Evolutionary conservation across 345 rosid genomes (phyloP).

Genomic region (Hypericum perforatum): DNA sequence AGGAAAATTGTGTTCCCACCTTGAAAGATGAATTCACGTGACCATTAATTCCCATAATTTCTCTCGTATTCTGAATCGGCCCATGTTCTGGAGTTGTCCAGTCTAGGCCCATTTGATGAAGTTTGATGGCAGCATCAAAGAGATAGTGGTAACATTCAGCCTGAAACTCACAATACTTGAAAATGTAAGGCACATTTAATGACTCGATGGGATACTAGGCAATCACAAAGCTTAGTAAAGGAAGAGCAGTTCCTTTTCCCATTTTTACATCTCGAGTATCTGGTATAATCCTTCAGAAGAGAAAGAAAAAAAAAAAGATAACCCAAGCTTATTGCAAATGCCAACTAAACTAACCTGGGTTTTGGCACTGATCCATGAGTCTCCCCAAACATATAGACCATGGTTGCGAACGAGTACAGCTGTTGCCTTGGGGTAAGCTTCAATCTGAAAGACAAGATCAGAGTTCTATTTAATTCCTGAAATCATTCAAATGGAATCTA

Average conservation of each 20-base stretch:
- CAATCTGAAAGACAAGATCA: neutral
- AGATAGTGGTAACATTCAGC: conserved; percentile 8
- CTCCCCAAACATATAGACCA: neutral
- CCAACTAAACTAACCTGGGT: neutral
- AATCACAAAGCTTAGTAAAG: too few relatives aligned
- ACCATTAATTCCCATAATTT: conserved; percentile 20
- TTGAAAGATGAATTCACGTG: conserved; percentile 23
- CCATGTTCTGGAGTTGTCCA: neutral
- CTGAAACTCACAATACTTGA: neutral
- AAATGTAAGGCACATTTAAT: too few relatives aligned
- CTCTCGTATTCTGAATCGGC: conserved; percentile 15
- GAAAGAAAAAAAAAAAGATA: too few relatives aligned
- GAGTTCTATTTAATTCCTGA: neutral
- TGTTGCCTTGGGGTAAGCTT: neutral
- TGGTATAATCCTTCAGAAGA: too few relatives aligned
- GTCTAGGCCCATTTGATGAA: conserved; percentile 5
- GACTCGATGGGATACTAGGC: too few relatives aligned
- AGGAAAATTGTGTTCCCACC: conserved; percentile 35
- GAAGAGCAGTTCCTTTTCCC: too few relatives aligned
- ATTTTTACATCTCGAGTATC: too few relatives aligned
- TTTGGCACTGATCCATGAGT: neutral
- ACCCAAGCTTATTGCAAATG: too few relatives aligned
- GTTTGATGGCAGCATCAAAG: conserved; percentile 6
- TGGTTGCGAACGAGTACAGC: conserved; percentile 2
- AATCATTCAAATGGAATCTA: neutral